Evolutionary conservation across 805 yeast genomes (phyloP), one percentile per base, ranked within the genome.

Genomic region (Candida sanyiensis): DNA sequence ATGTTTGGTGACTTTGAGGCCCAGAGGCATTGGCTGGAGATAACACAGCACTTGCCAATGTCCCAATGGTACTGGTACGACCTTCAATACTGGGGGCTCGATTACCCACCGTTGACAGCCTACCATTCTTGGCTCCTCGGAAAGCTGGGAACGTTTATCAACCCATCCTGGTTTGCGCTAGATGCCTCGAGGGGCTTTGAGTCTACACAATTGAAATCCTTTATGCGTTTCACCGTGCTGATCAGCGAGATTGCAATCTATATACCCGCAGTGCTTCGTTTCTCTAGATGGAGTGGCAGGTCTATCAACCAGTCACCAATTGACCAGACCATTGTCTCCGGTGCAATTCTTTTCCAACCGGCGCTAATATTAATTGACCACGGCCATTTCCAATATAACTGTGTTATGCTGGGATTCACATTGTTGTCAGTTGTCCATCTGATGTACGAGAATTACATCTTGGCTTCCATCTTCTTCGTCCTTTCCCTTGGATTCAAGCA

Each of bases 1-100:
- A 75, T 86, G 75, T 78, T 67, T 65, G 98, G 98, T 6, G 98
- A 93, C 57, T 90, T 93, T 54, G 98, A 93, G 59, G 97, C 97
- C 0, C 98, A 93, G 59, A 73, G 98, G 48, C 98, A 90, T 59
- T 93, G 98, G 98, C 72, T 93, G 75, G 98, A 93, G 58, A 67
- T 90, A 38, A 90, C 97, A 0, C 77, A 70, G 28, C 77, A 79
- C 49, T 58, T 89, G 35, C 93, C 96, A 0, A 60, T 86, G 1
- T 59, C 64, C 0, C 50, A 82, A 45, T 93, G 98, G 98, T 93
- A 93, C 56, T 84, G 72, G 64, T 87, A 78, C 59, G 96, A 93
- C 56, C 67, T 88, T 32, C 77, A 79, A 49, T 88, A 90, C 64
- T 93, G 98, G 97, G 96, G 97, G 1, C 68, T 93, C 25, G 98